phyloP scores from a whole-genome alignment of 192 early-diverging fungal genomes.

The Backusella luteola region DNA sequence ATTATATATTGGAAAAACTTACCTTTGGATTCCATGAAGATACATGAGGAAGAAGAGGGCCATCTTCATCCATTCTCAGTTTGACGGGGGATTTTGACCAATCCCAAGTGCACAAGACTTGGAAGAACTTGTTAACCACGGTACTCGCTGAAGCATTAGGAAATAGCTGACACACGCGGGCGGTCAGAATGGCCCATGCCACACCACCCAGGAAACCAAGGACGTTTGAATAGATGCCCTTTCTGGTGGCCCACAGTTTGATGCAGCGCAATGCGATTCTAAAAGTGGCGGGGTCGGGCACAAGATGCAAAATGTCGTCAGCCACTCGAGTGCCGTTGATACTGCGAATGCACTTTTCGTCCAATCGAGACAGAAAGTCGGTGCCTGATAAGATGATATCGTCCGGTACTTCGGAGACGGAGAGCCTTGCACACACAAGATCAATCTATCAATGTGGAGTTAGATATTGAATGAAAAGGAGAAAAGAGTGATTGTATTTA shows the following conservation, averaged over 20 bases:
- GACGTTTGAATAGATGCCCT: constrained; percentile 67
- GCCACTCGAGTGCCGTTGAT: constrained; percentile 83
- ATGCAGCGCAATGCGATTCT: constrained; percentile 60
- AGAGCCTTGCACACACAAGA: constrained; percentile 82
- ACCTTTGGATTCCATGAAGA: constrained; percentile 58
- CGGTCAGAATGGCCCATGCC: constrained; percentile 72
- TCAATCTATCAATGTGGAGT: constrained; percentile 62
- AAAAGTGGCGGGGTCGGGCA: constrained; percentile 64
- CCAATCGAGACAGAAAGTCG: constrained; percentile 71
- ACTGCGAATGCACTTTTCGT: constrained; percentile 78
- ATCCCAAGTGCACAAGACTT: constrained; percentile 54
- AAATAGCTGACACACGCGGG: constrained; percentile 67
- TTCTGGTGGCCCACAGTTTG: constrained; percentile 66
- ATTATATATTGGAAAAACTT: neutral
- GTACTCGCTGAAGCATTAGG: constrained; percentile 60
- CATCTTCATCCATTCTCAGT: constrained; percentile 54
- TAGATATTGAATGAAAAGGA: neutral
- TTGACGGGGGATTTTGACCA: constrained; percentile 65
- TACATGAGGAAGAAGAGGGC: constrained; percentile 34
- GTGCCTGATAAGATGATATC: constrained; percentile 79
- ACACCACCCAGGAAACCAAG: constrained; percentile 75
- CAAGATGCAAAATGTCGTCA: constrained; percentile 59
- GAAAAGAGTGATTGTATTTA: constrained; percentile 50
- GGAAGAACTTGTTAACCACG: constrained; percentile 66
- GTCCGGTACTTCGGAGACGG: constrained; percentile 68